Evolutionary conservation across 805 yeast species (phyloP).

Genomic region (Candida jianshihensis): DNA sequence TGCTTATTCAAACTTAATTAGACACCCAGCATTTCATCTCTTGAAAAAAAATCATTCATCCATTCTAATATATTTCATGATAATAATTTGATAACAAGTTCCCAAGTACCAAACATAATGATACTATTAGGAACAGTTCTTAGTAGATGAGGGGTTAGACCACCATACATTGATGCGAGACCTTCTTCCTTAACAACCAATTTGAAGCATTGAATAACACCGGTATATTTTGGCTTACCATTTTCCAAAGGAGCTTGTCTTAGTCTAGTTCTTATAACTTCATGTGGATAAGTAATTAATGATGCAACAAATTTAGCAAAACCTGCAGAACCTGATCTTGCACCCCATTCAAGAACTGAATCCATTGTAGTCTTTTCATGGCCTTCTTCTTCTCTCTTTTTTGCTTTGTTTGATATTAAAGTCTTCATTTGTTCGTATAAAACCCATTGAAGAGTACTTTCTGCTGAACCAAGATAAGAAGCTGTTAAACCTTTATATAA

Average conservation of each 20-base stretch:
- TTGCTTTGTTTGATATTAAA: conserved; percentile 49
- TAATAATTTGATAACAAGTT: conserved; percentile 58
- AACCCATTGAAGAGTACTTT: conserved; percentile 94
- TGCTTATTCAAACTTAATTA: too few species aligned
- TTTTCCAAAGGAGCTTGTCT: conserved; percentile 87
- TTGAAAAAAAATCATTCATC: too few species aligned
- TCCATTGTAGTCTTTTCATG: conserved; percentile 41
- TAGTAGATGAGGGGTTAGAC: conserved; percentile 91
- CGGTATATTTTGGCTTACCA: conserved; percentile 83
- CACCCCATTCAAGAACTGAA: conserved; percentile 80
- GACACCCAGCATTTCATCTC: too few species aligned
- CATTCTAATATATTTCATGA: conserved; percentile 25
- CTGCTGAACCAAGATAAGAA: conserved; percentile 87
- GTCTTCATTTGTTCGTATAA: conserved; percentile 90
- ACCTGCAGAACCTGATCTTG: conserved; percentile 96
- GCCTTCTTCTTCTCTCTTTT: conserved; percentile 28
- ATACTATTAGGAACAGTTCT: conserved; percentile 97
- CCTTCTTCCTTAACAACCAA: conserved; percentile 91
- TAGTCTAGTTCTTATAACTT: conserved; percentile 89
- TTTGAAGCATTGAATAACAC: conserved; percentile 80
- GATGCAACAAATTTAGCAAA: conserved; percentile 92
- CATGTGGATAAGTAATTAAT: conserved; percentile 91
- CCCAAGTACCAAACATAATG: conserved; percentile 99
- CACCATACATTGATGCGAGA: conserved; percentile 88
- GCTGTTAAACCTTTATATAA: conserved; percentile 91